Conservation (phyloP, 495 filamentous ascomycete species). For the Penicillium arizonense region DNA sequence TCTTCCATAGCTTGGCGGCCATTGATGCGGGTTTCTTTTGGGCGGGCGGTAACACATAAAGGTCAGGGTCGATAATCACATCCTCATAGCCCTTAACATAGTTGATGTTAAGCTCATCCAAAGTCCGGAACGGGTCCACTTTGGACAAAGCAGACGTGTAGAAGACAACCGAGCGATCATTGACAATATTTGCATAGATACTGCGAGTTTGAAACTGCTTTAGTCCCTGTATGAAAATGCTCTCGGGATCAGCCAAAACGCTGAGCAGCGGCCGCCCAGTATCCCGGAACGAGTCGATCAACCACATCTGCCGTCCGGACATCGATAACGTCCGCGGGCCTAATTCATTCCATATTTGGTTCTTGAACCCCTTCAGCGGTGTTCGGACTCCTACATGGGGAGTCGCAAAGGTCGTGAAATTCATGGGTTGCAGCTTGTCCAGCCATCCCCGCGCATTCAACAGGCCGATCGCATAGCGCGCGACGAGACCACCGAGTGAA, state of each 20-base stretch:
- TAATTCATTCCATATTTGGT: constrained; percentile 74
- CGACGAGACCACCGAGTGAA: constrained; percentile 83
- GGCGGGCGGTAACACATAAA: constrained; percentile 52
- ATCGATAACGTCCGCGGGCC: constrained; percentile 73
- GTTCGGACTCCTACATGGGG: constrained; percentile 86
- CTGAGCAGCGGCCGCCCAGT: constrained; percentile 76
- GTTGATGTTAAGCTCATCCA: constrained; percentile 64
- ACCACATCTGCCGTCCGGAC: constrained; percentile 85
- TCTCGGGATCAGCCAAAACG: constrained; percentile 77
- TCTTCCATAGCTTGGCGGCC: constrained; percentile 23
- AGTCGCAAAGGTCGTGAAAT: constrained; percentile 90
- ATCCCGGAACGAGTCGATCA: constrained; percentile 79
- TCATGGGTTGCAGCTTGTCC: constrained; percentile 76
- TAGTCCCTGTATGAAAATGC: constrained; percentile 82
- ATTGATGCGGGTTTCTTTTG: constrained; percentile 34
- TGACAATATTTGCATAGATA: constrained; percentile 81
- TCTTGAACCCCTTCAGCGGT: constrained; percentile 64
- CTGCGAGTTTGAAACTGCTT: constrained; percentile 67
- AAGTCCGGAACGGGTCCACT: constrained; percentile 69
- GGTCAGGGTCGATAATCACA: constrained; percentile 68
- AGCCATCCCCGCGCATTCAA: constrained; percentile 77
- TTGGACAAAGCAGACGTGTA: constrained; percentile 78
- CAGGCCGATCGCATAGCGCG: constrained; percentile 83
- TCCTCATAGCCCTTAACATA: constrained; percentile 71
- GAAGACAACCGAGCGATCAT: constrained; percentile 75